Percentiles rank a stretch among this genome's conserved stretches.
phyloP scores from a whole-genome alignment of 768 basidiomycete species.

The Lactarius deliciosus region DNA sequence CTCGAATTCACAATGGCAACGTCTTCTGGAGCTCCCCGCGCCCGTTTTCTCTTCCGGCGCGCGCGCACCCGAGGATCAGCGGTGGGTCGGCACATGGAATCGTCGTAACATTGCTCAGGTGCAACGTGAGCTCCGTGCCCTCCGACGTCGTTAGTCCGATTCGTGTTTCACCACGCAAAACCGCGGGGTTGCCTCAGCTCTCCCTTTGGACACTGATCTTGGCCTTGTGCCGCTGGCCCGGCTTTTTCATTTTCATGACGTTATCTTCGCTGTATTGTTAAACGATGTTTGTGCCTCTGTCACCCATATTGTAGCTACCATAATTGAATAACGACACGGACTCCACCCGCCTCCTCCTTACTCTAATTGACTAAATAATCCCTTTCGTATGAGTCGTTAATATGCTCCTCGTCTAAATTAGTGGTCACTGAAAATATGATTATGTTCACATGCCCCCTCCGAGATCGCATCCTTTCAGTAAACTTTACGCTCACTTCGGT shows the following conservation, averaged over 20 bases:
- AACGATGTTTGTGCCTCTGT: not conserved
- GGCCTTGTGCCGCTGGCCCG: not conserved
- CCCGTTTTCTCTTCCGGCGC: constrained; percentile 25
- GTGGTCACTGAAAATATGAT: not conserved
- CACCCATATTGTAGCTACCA: not conserved
- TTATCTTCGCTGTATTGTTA: not conserved
- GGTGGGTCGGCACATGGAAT: constrained; percentile 30
- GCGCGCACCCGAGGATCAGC: constrained; percentile 24
- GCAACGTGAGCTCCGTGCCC: constrained; percentile 36
- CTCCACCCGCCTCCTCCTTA: not conserved
- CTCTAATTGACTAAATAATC: not conserved
- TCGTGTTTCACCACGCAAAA: not conserved
- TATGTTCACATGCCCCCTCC: not conserved
- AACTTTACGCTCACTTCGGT: not conserved
- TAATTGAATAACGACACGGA: not conserved
- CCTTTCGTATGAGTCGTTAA: not conserved
- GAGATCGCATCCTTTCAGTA: not conserved
- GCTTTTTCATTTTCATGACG: not conserved
- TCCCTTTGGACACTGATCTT: not conserved
- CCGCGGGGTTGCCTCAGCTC: not conserved
- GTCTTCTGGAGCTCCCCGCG: constrained; percentile 2
- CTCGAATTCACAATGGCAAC: constrained; percentile 4
- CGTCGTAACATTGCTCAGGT: constrained; percentile 27
- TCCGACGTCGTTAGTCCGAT: constrained; percentile 35
- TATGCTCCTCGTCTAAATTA: not conserved